A percentile compares a stretch with the other conserved stretches of the same genome.
Conservation (phyloP, 352 stramenopile species). For the Phytopythium helicoides region DNA sequence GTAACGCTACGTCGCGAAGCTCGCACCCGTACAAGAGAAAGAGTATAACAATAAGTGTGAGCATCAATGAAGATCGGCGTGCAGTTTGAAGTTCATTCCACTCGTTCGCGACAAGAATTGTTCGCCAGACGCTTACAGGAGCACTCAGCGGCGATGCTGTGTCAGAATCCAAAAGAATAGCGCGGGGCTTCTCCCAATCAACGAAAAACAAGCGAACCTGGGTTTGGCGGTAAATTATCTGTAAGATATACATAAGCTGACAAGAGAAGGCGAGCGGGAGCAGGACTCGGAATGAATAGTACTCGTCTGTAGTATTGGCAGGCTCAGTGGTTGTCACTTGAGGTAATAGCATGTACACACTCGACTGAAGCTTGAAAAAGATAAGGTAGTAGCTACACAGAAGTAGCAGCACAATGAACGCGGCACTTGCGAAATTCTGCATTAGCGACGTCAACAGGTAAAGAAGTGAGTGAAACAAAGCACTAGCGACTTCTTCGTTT, state of each 20-base stretch:
- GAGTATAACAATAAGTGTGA: conserved; percentile 82
- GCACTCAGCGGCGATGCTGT: conserved; percentile 37
- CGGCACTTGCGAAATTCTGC: conserved; percentile 38
- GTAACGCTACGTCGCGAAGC: conserved; percentile 42
- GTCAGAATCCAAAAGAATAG: conserved; percentile 62
- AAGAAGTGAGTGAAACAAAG: conserved; percentile 45
- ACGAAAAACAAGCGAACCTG: conserved; percentile 89
- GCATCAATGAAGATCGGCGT: conserved; percentile 71
- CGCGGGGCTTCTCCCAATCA: conserved; percentile 91
- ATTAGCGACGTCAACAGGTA: conserved; percentile 34
- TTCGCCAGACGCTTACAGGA: conserved; percentile 91
- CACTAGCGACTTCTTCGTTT: conserved; percentile 58
- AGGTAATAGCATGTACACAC: conserved; percentile 88
- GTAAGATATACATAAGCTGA: conserved; percentile 70
- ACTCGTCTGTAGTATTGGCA: conserved; percentile 67
- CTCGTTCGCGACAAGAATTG: conserved; percentile 93
- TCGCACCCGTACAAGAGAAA: conserved; percentile 89
- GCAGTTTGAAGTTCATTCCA: conserved; percentile 90
- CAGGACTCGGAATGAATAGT: conserved; percentile 83
- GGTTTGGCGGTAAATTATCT: conserved; percentile 79
- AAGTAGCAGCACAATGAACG: conserved; percentile 64
- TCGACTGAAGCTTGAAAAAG: conserved; percentile 93
- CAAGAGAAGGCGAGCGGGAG: conserved; percentile 82
- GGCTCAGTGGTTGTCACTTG: conserved; percentile 48
- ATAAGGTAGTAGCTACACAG: conserved; percentile 89